A percentile compares a stretch with the other conserved stretches of the same genome.
phyloP scores from a whole-genome alignment of 345 rosid species.

The Hibiscus syriacus region DNA sequence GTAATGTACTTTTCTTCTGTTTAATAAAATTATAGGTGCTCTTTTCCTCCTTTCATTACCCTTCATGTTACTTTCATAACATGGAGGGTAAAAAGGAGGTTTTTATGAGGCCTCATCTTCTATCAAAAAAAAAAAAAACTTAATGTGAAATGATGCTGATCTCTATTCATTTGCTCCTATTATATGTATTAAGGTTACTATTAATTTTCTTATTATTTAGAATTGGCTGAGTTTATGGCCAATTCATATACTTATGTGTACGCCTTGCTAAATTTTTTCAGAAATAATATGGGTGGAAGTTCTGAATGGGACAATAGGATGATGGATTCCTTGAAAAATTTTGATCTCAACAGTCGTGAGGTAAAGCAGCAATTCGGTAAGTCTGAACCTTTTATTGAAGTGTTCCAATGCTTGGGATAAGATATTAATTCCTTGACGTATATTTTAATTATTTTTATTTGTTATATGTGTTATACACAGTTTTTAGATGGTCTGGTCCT shows the following conservation, averaged over 20 bases:
- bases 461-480: not conserved
- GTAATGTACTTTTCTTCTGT: no score
- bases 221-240: not conserved
- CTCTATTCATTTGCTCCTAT: not conserved
- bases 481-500: not conserved
- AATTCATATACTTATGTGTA: not conserved
- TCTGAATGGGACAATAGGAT: constrained; percentile 75
- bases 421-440: not conserved
- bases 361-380: constrained; percentile 94
- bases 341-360: constrained; percentile 87
- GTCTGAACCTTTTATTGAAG: constrained; percentile 13
- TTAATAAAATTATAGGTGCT: no score
- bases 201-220: not conserved
- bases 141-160: not conserved
- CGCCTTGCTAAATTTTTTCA: constrained; percentile 18
- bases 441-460: not conserved
- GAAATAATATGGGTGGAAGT: constrained; percentile 79
- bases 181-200: not conserved
- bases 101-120: no score
- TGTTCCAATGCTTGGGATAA: not conserved
- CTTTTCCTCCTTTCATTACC: no score
- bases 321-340: constrained; percentile 77
- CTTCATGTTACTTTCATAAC: no score
- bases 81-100: no score
- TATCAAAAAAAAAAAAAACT: no score